A percentile compares a stretch with the other conserved stretches of the same genome.
These are phyloP conservation scores for Acer yangbiense DNA, from an alignment of 345 rosid genomes.

Conservation along the genomic window DNA sequence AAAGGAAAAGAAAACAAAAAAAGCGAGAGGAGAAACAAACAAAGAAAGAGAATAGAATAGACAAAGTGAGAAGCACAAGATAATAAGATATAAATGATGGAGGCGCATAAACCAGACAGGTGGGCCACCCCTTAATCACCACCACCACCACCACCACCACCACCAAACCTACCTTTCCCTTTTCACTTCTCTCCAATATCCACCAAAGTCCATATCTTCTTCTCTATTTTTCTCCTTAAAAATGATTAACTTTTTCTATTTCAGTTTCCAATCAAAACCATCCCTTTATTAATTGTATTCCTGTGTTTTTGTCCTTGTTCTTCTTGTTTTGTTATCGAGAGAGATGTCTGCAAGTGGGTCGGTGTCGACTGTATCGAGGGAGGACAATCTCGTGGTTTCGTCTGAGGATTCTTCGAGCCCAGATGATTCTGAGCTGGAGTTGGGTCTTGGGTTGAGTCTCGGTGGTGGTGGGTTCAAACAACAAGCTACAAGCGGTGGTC, in stretches of 20 bases:
- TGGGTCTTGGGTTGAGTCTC: constrained; percentile 67
- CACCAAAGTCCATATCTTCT: constrained; percentile 21
- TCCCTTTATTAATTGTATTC: constrained; percentile 5
- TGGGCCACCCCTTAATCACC: constrained; percentile 34
- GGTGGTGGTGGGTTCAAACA: constrained; percentile 39
- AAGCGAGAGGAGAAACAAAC: neutral
- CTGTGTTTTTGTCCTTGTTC: constrained; percentile 14
- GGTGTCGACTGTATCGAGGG: constrained; percentile 60
- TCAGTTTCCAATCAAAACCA: neutral
- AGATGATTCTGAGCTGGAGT: constrained; percentile 55
- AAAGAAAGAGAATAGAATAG: neutral
- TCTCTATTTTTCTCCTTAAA: constrained; percentile 23
- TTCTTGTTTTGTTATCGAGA: neutral
- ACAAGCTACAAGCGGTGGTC: constrained; percentile 28
- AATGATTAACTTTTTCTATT: neutral
- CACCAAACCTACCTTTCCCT: constrained; percentile 5
- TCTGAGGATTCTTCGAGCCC: constrained; percentile 83
- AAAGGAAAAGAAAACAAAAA: neutral
- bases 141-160: constrained; percentile 18
- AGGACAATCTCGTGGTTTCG: constrained; percentile 54
- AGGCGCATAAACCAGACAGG: constrained; percentile 44
- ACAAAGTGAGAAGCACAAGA: neutral
- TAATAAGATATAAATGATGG: neutral
- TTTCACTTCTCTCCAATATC: constrained; percentile 2
- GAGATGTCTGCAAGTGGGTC: constrained; percentile 35